Conservation (phyloP, 2,329 filamentous ascomycete genomes). For the Claviceps sp. region DNA sequence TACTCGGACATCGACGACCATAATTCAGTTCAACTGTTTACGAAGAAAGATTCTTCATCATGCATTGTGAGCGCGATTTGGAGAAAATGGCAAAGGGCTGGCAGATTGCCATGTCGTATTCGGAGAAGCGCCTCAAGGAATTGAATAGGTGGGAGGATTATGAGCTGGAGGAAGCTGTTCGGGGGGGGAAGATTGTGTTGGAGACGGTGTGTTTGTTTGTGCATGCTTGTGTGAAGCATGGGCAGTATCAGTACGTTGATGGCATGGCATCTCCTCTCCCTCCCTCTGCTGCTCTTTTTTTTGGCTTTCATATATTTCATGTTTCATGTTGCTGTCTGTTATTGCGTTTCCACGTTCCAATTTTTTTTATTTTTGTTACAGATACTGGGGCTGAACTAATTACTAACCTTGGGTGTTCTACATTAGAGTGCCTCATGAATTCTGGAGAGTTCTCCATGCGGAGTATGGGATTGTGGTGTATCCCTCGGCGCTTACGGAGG, state of each 20-base stretch:
- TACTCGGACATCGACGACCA: too few species aligned
- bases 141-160: slow-evolving; percentile 19
- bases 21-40: neutral
- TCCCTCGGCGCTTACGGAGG: slow-evolving; percentile 24
- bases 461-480: slow-evolving; percentile 29
- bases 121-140: slow-evolving; percentile 20
- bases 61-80: slow-evolving; percentile 17
- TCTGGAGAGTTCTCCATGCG: slow-evolving; percentile 24
- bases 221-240: slow-evolving; percentile 23
- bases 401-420: too few species aligned
- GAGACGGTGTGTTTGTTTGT: slow-evolving; percentile 28
- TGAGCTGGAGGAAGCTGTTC: slow-evolving; percentile 19
- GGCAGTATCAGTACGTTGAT: slow-evolving; percentile 22
- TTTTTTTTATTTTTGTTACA: neutral
- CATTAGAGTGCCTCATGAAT: slow-evolving; percentile 22
- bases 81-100: slow-evolving; percentile 24
- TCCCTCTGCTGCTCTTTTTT: neutral
- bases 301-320: too few species aligned
- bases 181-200: slow-evolving; percentile 21
- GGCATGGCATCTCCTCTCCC: neutral
- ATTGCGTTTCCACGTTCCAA: neutral
- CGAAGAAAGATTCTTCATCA: neutral
- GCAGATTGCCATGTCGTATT: slow-evolving; percentile 24
- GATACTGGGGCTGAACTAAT: neutral
- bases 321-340: too few species aligned